Base-by-base conservation (phyloP, 371 early-diverging fungal genomes). In the Batkoa obscura region DNA sequence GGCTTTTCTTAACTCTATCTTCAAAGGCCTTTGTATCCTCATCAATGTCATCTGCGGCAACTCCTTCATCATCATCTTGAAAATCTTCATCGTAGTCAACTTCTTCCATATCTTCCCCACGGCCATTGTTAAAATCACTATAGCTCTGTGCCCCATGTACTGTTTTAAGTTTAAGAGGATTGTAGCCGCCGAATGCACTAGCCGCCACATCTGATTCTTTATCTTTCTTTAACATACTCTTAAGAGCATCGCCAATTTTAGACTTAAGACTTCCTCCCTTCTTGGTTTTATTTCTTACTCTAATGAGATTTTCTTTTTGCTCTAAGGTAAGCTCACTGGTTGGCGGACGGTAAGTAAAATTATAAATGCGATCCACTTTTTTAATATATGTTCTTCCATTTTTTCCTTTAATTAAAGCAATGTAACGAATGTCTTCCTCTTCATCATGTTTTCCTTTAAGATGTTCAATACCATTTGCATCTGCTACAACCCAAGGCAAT, bases 401-500 rank as follows among this genome's bases (percentile, higher is more conserved):
- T 50, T 50, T 50, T 23, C 12, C 9, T 32, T 10, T 6, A 10
- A 30, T 34, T 2, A 50, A 34, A n/a, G 32, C 50, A 10, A 50
- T 34, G n/a, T 50, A 50, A 6, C 47, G 3, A 8, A 31, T 31
- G 31, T n/a, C 31, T 23, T n/a, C n/a, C 23, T 31, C 47, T 47
- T 31, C 47, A 17, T 47, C 47, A 13, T 23, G 23, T 30, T 6
- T 47, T 47, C 47, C 47, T 30, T 50, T 50, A 35, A 9, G 32
- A 10, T 4, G 17, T 17, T 17, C 50, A 6, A 34, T 31, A 50
- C 36, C 36, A 3, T 82, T 84, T 59, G 75, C 79, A 55, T 84
- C 86, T 53, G 84, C 85, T 0, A 88, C 61, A 3, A 86, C 75
- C 87, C 87, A 88, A 4, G 86, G 87, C 23, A 73, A 66, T 1